Evolutionary conservation across 306 rosid genomes (phyloP).

Genomic region (Fragaria iinumae): DNA sequence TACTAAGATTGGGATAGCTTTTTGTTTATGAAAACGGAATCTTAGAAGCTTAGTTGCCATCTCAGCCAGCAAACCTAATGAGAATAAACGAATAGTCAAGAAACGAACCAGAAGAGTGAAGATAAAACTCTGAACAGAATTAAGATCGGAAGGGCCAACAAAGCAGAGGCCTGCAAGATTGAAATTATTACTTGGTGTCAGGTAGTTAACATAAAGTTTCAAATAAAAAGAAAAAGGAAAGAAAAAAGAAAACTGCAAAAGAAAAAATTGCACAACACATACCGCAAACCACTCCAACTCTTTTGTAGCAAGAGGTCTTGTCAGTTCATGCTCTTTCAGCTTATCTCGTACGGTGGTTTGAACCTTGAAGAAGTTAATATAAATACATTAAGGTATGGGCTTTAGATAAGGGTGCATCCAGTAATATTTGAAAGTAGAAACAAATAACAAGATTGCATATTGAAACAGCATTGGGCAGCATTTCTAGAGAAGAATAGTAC

Average conservation of each 20-base stretch:
- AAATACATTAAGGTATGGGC: neutral
- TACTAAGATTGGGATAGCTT: slow-evolving; percentile 2
- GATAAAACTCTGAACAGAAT: slow-evolving; percentile 62
- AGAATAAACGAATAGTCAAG: neutral
- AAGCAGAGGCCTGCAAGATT: slow-evolving; percentile 85
- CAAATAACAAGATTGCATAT: neutral
- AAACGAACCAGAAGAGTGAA: slow-evolving; percentile 65
- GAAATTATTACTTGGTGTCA: slow-evolving; percentile 9
- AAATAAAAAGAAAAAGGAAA: neutral
- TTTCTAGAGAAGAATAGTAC: neutral
- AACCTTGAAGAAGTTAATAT: slow-evolving; percentile 47
- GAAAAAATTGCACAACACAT: slow-evolving; percentile 23
- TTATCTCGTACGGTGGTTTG: slow-evolving; percentile 66
- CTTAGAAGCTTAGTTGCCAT: neutral
- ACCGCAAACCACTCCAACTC: slow-evolving; percentile 99
- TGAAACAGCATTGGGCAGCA: neutral
- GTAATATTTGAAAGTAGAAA: neutral
- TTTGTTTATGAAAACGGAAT: neutral
- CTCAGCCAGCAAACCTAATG: slow-evolving; percentile 2
- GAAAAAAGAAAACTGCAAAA: slow-evolving; percentile 1
- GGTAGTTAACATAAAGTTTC: slow-evolving; percentile 26
- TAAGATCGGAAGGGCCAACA: slow-evolving; percentile 78
- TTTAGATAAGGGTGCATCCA: neutral
- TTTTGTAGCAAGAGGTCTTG: slow-evolving; percentile 75
- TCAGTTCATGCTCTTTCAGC: slow-evolving; percentile 72